A percentile compares a stretch with the other conserved stretches of the same genome.
phyloP scores from a whole-genome alignment of 306 rosid genomes.

The Alnus glutinosa region DNA sequence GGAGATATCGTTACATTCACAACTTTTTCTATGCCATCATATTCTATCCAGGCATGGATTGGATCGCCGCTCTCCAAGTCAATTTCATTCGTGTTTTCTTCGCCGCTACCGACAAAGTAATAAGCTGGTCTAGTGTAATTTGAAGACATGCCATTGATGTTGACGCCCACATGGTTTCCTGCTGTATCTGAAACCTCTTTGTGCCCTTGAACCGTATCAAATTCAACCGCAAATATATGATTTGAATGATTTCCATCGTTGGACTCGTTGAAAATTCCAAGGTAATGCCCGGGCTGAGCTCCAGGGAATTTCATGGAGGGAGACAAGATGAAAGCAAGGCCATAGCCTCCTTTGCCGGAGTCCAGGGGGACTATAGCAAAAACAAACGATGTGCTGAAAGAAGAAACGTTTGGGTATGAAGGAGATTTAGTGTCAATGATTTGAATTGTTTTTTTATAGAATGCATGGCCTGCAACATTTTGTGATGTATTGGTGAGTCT shows the following conservation, averaged over 20 bases:
- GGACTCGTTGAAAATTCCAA: conserved; percentile 49
- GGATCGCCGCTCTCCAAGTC: conserved; percentile 38
- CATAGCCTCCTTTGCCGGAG: conserved; percentile 55
- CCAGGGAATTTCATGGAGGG: conserved; percentile 39
- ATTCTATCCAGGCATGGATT: conserved; percentile 66
- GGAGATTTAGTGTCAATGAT: conserved; percentile 28
- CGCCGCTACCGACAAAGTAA: conserved; percentile 4
- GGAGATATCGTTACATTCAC: conserved; percentile 59
- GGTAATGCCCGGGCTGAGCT: conserved; percentile 44
- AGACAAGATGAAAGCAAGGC: conserved; percentile 61
- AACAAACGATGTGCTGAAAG: conserved; percentile 67
- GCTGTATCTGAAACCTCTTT: conserved; percentile 10
- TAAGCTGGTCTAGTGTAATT: conserved; percentile 30
- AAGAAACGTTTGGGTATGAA: conserved; percentile 23
- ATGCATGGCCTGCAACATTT: conserved; percentile 47
- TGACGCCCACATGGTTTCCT: conserved; percentile 67
- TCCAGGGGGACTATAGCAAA: conserved; percentile 50
- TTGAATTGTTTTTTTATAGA: conserved; percentile 29
- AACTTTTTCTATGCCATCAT: conserved; percentile 35
- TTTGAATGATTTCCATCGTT: conserved; percentile 20
- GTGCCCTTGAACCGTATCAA: conserved; percentile 68
- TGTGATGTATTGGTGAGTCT: conserved; percentile 49
- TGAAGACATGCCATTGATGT: conserved; percentile 41
- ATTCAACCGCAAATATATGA: conserved; percentile 65
- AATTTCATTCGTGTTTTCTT: conserved; percentile 28